A percentile compares a stretch with the other conserved stretches of the same genome.
Conservation (phyloP, 768 basidiomycete species). For the Russula abietina region DNA sequence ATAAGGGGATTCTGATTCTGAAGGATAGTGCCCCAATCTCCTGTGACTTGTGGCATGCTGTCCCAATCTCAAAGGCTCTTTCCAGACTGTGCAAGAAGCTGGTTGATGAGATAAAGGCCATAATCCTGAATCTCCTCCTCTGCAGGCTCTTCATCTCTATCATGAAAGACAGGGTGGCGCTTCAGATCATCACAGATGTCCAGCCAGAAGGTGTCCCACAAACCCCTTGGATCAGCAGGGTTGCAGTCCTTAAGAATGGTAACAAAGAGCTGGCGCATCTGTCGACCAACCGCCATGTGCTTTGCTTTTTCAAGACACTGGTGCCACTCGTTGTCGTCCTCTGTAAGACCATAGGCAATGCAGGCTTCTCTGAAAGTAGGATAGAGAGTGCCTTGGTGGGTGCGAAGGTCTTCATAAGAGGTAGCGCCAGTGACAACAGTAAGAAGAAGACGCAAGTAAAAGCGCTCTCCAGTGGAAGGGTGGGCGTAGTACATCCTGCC, state of each 20-base stretch:
- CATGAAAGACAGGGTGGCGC: slow-evolving; percentile 13
- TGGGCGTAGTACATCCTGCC: too few species aligned
- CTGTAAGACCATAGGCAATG: slow-evolving; percentile 37
- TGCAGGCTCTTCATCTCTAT: slow-evolving; percentile 19
- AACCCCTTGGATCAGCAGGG: slow-evolving; percentile 30
- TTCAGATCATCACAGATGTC: slow-evolving; percentile 41
- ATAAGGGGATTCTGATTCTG: slow-evolving; percentile 30
- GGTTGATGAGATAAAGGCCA: slow-evolving; percentile 38
- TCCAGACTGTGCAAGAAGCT: slow-evolving; percentile 27
- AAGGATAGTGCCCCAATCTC: slow-evolving; percentile 28
- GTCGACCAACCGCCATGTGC: slow-evolving; percentile 30
- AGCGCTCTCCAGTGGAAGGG: too few species aligned
- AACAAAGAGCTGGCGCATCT: slow-evolving; percentile 37
- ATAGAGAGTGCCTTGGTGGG: slow-evolving; percentile 8
- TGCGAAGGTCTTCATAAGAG: too few species aligned
- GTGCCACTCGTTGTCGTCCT: slow-evolving; percentile 38
- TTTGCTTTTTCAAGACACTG: neutral
- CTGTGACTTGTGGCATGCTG: slow-evolving; percentile 32
- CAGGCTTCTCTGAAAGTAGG: slow-evolving; percentile 39
- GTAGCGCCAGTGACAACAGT: too few species aligned
- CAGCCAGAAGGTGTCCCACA: neutral
- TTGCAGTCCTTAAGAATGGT: slow-evolving; percentile 33
- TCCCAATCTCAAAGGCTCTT: slow-evolving; percentile 27
- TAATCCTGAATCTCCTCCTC: slow-evolving; percentile 37
- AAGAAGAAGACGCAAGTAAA: too few species aligned